Conservation (phyloP, 2,329 filamentous ascomycete genomes). For the Epichloe scottii region DNA sequence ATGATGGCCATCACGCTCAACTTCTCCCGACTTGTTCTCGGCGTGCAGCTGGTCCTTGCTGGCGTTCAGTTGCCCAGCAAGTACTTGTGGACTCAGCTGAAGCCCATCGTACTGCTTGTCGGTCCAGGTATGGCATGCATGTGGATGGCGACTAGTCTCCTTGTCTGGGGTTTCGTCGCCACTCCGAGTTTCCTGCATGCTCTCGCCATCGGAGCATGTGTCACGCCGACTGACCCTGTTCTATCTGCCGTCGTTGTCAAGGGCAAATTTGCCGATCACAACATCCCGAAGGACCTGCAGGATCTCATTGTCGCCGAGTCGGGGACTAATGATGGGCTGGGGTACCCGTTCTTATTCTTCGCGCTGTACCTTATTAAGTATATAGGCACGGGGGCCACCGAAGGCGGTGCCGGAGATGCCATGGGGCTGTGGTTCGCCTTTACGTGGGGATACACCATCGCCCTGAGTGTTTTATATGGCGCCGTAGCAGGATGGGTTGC, state of each 20-base stretch:
- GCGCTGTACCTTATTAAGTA: conserved; percentile 77
- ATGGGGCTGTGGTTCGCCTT: conserved; percentile 76
- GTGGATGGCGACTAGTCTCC: conserved; percentile 72
- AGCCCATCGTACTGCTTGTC: conserved; percentile 58
- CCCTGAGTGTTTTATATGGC: conserved; percentile 69
- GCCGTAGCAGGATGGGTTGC: conserved; percentile 67
- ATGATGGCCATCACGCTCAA: conserved; percentile 66
- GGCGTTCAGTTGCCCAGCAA: conserved; percentile 78
- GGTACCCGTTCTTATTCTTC: conserved; percentile 80
- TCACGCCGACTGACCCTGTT: conserved; percentile 87
- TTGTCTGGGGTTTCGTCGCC: conserved; percentile 68
- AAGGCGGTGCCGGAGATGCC: conserved; percentile 50
- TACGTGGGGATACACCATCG: conserved; percentile 72
- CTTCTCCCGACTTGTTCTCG: conserved; percentile 77
- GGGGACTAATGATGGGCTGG: conserved; percentile 78
- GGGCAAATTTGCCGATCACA: conserved; percentile 84
- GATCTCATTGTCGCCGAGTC: conserved; percentile 72
- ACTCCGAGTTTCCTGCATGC: conserved; percentile 63
- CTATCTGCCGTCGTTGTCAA: conserved; percentile 85
- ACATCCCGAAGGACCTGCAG: conserved; percentile 71
- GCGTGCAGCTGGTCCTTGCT: conserved; percentile 79
- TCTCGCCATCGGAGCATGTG: conserved; percentile 67
- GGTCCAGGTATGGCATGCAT: conserved; percentile 76
- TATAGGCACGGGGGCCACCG: conserved; percentile 42
- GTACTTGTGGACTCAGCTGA: conserved; percentile 71